Evolutionary conservation across 768 basidiomycete species (phyloP).

Genomic region (Peribolospora kevripleyi): DNA sequence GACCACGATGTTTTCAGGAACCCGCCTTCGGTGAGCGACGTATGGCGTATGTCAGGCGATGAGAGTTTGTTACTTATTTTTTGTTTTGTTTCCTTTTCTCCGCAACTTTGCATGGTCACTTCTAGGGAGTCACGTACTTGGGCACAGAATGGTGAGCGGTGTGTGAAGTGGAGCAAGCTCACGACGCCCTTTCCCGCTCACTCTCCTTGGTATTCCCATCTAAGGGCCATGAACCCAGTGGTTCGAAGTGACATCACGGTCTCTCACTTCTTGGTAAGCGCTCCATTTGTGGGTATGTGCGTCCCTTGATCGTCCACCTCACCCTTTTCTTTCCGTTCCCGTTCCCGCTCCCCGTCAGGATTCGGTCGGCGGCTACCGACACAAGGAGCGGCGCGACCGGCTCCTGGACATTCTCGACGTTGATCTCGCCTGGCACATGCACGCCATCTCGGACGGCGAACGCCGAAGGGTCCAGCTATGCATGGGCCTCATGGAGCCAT

Average conservation of each 20-base stretch:
- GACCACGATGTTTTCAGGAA: slow-evolving; percentile 72
- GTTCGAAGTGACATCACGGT: slow-evolving; percentile 81
- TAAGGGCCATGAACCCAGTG: slow-evolving; percentile 87
- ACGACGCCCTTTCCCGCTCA: background rate
- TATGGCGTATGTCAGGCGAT: background rate
- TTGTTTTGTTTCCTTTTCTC: too few relatives aligned
- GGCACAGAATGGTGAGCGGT: slow-evolving; percentile 70
- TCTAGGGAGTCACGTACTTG: slow-evolving; percentile 48
- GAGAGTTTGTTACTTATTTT: background rate
- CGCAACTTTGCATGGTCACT: too few relatives aligned
- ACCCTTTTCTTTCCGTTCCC: background rate
- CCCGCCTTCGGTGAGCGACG: slow-evolving; percentile 29
- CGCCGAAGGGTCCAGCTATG: slow-evolving; percentile 77
- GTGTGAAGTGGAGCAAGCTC: background rate
- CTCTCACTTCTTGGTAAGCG: slow-evolving; percentile 41
- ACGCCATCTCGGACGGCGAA: slow-evolving; percentile 86
- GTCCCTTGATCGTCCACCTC: too few relatives aligned
- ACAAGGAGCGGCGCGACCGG: slow-evolving; percentile 63
- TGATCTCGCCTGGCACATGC: slow-evolving; percentile 88
- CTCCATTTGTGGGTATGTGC: background rate
- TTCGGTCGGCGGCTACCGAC: slow-evolving; percentile 81
- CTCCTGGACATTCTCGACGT: slow-evolving; percentile 81
- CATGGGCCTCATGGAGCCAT: slow-evolving; percentile 83
- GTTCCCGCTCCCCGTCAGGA: background rate
- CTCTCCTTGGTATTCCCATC: background rate